Evolutionary conservation across 495 filamentous ascomycete species (phyloP).

Genomic region (Lineolata rhizophorae): DNA sequence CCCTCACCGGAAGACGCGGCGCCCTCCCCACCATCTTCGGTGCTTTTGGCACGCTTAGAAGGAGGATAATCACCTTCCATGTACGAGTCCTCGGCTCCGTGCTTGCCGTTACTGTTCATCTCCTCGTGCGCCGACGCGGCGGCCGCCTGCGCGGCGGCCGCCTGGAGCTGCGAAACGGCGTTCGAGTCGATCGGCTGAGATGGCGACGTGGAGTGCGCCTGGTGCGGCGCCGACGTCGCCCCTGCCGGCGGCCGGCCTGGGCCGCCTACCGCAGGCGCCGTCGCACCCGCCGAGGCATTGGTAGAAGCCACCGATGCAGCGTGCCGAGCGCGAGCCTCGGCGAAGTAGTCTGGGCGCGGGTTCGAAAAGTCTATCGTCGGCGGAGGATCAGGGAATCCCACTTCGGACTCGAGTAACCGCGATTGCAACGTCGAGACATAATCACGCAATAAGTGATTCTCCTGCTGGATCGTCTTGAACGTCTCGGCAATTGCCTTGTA

Average conservation of each 20-base stretch:
- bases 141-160: constrained; percentile 10
- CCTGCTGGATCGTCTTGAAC: constrained; percentile 52
- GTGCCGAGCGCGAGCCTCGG: too few relatives aligned
- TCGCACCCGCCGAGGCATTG: too few relatives aligned
- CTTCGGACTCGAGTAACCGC: constrained; percentile 62
- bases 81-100: constrained; percentile 9
- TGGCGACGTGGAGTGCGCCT: too few relatives aligned
- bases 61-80: too few relatives aligned
- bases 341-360: too few relatives aligned
- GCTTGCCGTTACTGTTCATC: constrained; percentile 8
- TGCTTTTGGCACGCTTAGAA: too few relatives aligned
- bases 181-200: not conserved
- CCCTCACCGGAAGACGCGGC: too few relatives aligned
- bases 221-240: too few relatives aligned
- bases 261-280: too few relatives aligned
- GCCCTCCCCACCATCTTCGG: too few relatives aligned
- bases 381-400: constrained; percentile 68
- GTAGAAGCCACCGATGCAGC: too few relatives aligned
- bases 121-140: constrained; percentile 8
- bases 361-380: constrained; percentile 32
- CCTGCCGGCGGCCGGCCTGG: too few relatives aligned
- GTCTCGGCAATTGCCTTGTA: constrained; percentile 43
- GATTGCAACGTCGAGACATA: constrained; percentile 82
- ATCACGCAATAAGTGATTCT: constrained; percentile 77
- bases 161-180: constrained; percentile 7